Base-by-base conservation (phyloP, 257 asterid genomes). In the Gentiana macrophylla region DNA sequence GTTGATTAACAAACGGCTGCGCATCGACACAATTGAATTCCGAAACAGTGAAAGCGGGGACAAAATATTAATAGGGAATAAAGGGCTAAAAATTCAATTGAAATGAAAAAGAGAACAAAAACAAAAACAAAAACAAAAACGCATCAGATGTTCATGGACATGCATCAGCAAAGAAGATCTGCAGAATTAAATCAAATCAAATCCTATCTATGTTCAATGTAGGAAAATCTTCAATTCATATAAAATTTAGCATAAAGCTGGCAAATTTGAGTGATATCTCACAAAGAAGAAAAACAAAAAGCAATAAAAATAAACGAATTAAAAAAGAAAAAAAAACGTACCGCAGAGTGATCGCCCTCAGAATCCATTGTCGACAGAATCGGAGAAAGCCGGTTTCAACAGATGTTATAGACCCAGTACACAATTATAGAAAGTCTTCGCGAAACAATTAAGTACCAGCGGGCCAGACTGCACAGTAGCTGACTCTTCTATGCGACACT, bases 271-370 rank as follows among this genome's bases (percentile, higher is more conserved):
- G 24, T 24, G 24, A 24, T 24, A 24, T 24, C 24, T 24, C 24
- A 24, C 24, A 24, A 24, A 24, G 24, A 24, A 24, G 24, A 24
- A 24, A 24, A 24, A 24, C 24, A 24, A 24, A 24, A 24, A 24
- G 24, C 24, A 24, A 24, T 24, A 24, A 9, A 34, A 47, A 49
- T 9, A 58, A 32, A 52, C 37, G 53, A 55, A 4, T 13, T 36
- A 52, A 32, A 62, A 71, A 67, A 70, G 63, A 73, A 32, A 50
- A 55, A 55, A 55, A 3, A 10, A 44, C 4, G 64, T 79, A 86
- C 95, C 88, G 55, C 53, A 15, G 70, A 82, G 66, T 86, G 82
- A 63, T 76, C 83, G n/a, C 68, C 66, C 4, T 72, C 77, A 66
- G 15, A 66, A 61, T 69, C 74, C 83, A 79, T 81, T 48, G 70